Percentiles rank a stretch among this genome's conserved stretches.
Evolutionary conservation across 2,329 filamentous ascomycete species (phyloP).

Genomic region (Phaeosphaeria sp.): DNA sequence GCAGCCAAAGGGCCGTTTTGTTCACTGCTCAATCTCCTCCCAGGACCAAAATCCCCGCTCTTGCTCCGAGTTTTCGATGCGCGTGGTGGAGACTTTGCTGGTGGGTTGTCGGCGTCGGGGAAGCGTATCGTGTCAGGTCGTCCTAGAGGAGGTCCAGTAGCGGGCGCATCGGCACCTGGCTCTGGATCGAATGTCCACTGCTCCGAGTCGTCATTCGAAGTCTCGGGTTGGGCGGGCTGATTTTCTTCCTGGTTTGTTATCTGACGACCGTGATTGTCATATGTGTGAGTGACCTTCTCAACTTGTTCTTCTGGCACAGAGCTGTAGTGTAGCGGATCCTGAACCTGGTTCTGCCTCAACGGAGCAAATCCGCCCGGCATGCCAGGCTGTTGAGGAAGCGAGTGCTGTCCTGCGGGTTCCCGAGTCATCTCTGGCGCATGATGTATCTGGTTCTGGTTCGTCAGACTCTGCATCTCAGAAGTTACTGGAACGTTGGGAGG

Average conservation of each 20-base stretch:
- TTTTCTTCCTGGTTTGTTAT: conserved; percentile 55
- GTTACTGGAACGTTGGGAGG: conserved; percentile 56
- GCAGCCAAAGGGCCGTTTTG: conserved; percentile 65
- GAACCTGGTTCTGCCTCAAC: conserved; percentile 43
- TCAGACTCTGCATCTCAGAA: conserved; percentile 51
- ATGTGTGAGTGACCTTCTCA: conserved; percentile 65
- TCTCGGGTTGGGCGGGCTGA: conserved; percentile 40
- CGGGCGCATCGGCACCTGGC: conserved; percentile 64
- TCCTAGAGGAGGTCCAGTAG: conserved; percentile 62
- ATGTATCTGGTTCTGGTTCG: conserved; percentile 47
- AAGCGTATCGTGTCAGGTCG: conserved; percentile 89
- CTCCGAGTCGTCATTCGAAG: conserved; percentile 64
- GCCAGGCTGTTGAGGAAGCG: conserved; percentile 44
- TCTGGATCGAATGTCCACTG: conserved; percentile 91
- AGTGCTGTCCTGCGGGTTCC: conserved; percentile 52
- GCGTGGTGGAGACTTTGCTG: conserved; percentile 80
- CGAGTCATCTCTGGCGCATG: conserved; percentile 54
- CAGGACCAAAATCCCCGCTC: conserved; percentile 63
- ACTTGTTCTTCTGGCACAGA: conserved; percentile 61
- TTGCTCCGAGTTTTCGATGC: conserved; percentile 73
- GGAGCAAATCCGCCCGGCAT: conserved; percentile 40
- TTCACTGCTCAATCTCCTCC: conserved; percentile 67
- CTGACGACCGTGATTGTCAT: conserved; percentile 64
- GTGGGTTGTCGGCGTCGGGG: conserved; percentile 77
- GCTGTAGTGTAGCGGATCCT: conserved; percentile 48